These are phyloP conservation scores for Chalciporus piperatus DNA, from an alignment of 768 basidiomycete genomes.

Conservation along the genomic window DNA sequence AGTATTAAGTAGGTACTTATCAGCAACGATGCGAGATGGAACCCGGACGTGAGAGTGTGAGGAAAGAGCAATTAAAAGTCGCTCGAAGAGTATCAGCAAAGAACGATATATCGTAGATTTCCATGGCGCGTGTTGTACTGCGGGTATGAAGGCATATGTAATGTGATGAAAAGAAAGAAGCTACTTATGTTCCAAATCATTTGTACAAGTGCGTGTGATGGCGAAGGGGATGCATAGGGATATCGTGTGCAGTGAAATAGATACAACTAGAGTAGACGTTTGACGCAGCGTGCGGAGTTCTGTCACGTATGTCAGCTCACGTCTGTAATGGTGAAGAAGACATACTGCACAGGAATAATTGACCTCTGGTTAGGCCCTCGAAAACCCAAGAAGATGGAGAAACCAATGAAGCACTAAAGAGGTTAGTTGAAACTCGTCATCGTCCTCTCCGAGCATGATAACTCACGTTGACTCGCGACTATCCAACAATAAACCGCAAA, in stretches of 20 bases:
- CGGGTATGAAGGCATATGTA: constrained; percentile 1
- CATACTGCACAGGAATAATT: constrained; percentile 6
- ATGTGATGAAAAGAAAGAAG: constrained; percentile 12
- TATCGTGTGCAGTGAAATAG: constrained; percentile 17
- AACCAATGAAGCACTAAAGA: constrained; percentile 24
- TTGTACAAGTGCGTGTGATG: constrained; percentile 14
- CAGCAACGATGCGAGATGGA: not conserved
- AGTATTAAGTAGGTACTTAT: not conserved
- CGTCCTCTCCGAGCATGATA: not conserved
- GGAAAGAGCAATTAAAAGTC: not conserved
- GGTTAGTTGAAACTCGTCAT: not conserved
- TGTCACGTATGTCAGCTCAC: constrained; percentile 4
- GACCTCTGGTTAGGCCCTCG: constrained; percentile 22
- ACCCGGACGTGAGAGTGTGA: not conserved
- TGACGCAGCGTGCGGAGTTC: constrained; percentile 2
- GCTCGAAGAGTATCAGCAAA: not conserved
- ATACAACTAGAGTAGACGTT: constrained; percentile 13
- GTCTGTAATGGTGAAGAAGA: not conserved
- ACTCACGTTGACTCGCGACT: constrained; percentile 27
- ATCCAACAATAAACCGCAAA: constrained; percentile 20
- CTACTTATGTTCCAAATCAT: constrained; percentile 3
- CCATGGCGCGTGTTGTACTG: constrained; percentile 10
- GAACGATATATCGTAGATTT: constrained; percentile 13
- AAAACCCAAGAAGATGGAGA: constrained; percentile 20
- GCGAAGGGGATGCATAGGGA: constrained; percentile 22